Evolutionary conservation across 163 green algal species (phyloP).

Genomic region (Scenedesmus sp.): DNA sequence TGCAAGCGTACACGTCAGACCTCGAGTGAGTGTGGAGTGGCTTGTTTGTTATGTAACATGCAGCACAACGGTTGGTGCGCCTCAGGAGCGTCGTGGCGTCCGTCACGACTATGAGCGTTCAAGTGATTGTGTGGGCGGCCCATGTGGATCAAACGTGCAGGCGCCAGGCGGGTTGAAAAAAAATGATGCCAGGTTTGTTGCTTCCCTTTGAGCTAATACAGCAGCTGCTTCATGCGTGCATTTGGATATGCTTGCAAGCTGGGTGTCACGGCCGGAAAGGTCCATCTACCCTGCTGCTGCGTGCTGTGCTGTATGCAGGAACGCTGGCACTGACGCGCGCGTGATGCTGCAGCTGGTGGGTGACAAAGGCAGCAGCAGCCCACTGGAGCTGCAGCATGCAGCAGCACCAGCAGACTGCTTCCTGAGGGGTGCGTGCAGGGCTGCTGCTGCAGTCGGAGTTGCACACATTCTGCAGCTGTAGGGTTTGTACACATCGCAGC

Average conservation of each 20-base stretch:
- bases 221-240: neutral
- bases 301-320: slow-evolving; percentile 44
- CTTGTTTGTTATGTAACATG: neutral
- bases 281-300: neutral
- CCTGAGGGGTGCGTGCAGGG: neutral
- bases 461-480: no score
- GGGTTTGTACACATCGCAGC: no score
- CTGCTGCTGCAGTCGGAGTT: neutral
- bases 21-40: slow-evolving; percentile 55
- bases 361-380: slow-evolving; percentile 56
- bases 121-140: no score
- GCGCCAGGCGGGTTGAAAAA: no score
- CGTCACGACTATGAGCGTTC: no score
- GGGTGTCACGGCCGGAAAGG: neutral
- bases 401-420: neutral
- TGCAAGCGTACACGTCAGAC: slow-evolving; percentile 67
- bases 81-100: no score
- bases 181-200: no score
- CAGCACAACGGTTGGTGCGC: no score
- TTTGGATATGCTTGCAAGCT: neutral
- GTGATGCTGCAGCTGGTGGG: slow-evolving; percentile 68
- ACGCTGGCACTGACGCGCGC: slow-evolving; percentile 72
- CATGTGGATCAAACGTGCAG: no score
- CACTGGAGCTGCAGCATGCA: neutral
- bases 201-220: neutral